phyloP scores from a whole-genome alignment of 176 grass and related monocot genomes.

The Coix lacrymajobi region DNA sequence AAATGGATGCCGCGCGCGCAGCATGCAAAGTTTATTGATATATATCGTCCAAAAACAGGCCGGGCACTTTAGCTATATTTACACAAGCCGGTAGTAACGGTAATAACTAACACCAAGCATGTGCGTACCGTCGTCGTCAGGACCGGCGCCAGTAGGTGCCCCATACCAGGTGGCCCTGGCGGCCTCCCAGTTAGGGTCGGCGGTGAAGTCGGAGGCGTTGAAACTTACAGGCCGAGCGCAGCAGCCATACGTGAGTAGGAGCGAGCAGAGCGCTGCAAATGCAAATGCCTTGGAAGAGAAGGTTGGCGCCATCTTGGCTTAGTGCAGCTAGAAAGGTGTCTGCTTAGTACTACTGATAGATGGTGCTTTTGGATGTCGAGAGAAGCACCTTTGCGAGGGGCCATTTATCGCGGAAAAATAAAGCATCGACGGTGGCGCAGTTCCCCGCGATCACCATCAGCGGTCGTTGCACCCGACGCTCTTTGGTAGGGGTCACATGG shows the following conservation, averaged over 20 bases:
- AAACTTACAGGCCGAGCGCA: not conserved
- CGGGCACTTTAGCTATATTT: not conserved
- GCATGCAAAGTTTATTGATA: not conserved
- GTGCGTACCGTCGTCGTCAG: conserved; percentile 46
- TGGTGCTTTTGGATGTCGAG: conserved; percentile 6
- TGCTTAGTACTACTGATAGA: not conserved
- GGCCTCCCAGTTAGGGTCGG: conserved; percentile 43
- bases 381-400: not conserved
- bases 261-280: conserved; percentile 10
- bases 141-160: conserved; percentile 55
- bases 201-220: conserved; percentile 31
- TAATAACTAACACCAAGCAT: not conserved
- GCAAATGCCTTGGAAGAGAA: not conserved
- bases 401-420: conserved; percentile 27
- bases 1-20: not conserved
- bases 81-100: not conserved
- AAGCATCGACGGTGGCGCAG: not conserved
- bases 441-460: conserved; percentile 24
- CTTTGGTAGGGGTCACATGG: conserved; percentile 44
- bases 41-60: not conserved
- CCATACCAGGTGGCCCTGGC: conserved; percentile 78
- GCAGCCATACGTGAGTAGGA: conserved; percentile 11
- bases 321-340: not conserved
- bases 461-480: conserved; percentile 47
- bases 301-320: conserved; percentile 6